A percentile compares a stretch with the other conserved stretches of the same genome.
phyloP scores from a whole-genome alignment of 768 basidiomycete genomes.

The Tulasnella sp. region DNA sequence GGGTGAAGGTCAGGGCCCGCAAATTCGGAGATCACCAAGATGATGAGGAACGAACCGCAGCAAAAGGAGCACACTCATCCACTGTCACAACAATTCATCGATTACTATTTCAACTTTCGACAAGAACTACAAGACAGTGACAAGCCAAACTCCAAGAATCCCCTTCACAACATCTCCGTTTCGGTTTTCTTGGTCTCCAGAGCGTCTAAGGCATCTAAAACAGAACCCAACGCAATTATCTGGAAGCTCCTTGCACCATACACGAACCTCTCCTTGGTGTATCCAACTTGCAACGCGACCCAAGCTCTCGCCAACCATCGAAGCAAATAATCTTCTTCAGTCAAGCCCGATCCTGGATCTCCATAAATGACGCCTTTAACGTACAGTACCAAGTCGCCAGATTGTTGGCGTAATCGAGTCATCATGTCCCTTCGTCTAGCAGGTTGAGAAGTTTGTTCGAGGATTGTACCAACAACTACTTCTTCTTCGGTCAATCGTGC shows the following conservation, averaged over 20 bases:
- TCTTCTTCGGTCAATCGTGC: constrained; percentile 56
- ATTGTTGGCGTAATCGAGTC: constrained; percentile 32
- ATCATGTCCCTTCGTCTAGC: constrained; percentile 40
- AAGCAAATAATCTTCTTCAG: constrained; percentile 28
- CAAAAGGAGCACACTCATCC: too few species aligned
- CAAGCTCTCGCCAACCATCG: constrained; percentile 48
- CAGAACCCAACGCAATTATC: constrained; percentile 44
- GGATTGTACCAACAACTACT: constrained; percentile 58
- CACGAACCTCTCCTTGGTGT: constrained; percentile 25
- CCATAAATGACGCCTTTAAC: constrained; percentile 4
- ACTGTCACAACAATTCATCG: too few species aligned
- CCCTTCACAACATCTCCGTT: too few species aligned
- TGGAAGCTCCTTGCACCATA: constrained; percentile 46
- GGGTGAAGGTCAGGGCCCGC: too few species aligned
- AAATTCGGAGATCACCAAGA: too few species aligned
- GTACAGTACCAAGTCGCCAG: constrained; percentile 12
- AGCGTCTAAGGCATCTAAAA: constrained; percentile 44
- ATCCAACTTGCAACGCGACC: constrained; percentile 49
- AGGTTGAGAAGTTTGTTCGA: constrained; percentile 52
- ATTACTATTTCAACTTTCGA: too few species aligned
- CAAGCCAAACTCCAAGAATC: too few species aligned
- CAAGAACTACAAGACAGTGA: too few species aligned
- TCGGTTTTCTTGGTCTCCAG: background rate
- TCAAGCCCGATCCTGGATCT: constrained; percentile 5
- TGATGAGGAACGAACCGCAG: too few species aligned